A percentile compares a stretch with the other conserved stretches of the same genome.
Evolutionary conservation across 495 filamentous ascomycete genomes (phyloP).

Genomic region (Articulospora tetracladia): DNA sequence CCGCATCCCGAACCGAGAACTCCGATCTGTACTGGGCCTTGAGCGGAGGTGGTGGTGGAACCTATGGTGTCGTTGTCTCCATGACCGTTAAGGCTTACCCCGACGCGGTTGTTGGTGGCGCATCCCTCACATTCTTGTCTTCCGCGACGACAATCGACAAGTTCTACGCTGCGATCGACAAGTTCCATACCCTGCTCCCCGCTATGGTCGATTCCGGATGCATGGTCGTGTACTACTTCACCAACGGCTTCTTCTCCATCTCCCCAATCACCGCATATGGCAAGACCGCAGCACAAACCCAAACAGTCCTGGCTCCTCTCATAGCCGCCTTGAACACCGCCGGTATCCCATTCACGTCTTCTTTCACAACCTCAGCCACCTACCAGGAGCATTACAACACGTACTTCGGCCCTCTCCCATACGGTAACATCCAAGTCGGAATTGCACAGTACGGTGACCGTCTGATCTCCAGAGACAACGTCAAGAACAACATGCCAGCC

Average conservation of each 20-base stretch:
- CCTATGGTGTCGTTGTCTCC: constrained; percentile 45
- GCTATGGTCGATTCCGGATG: constrained; percentile 45
- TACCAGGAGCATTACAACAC: constrained; percentile 45
- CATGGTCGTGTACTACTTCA: constrained; percentile 46
- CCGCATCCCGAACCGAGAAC: constrained; percentile 38
- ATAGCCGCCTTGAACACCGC: constrained; percentile 27
- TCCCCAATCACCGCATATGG: constrained; percentile 34
- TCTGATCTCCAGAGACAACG: constrained; percentile 47
- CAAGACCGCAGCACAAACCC: constrained; percentile 31
- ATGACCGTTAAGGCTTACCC: constrained; percentile 38
- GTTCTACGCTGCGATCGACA: constrained; percentile 39
- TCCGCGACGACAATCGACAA: constrained; percentile 32
- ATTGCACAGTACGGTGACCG: constrained; percentile 54
- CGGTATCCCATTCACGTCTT: constrained; percentile 26
- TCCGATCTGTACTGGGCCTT: constrained; percentile 58
- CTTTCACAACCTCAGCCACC: constrained; percentile 32
- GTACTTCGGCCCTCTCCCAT: constrained; percentile 38
- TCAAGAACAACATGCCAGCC: constrained; percentile 39
- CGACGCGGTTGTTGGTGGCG: constrained; percentile 14
- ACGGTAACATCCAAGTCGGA: constrained; percentile 39
- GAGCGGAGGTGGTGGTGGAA: constrained; percentile 50
- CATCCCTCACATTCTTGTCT: constrained; percentile 31
- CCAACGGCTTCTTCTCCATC: constrained; percentile 42
- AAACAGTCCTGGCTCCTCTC: constrained; percentile 30
- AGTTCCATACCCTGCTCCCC: constrained; percentile 38